Evolutionary conservation across 768 basidiomycete species (phyloP), one percentile per base, ranked within the genome.

Genomic region (Chiua virens): DNA sequence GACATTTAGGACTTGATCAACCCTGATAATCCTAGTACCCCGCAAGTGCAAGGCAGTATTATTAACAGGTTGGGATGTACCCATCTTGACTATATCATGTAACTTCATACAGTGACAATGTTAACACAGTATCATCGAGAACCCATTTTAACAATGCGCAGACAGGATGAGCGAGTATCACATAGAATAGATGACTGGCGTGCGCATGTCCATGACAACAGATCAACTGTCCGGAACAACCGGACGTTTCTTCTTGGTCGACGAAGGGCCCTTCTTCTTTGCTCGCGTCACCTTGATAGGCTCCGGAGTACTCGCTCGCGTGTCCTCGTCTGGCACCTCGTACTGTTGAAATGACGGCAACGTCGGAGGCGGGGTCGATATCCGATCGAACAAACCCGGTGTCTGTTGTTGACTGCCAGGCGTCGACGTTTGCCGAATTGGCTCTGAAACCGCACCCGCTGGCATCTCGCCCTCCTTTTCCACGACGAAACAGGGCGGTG

Each of bases 401-500:
- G 62, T 61, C 34, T 55, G 54, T 27, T 54, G 58, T 40, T 54
- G 68, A 48, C 67, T 58, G 36, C 54, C 64, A 5, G 69, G 67
- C 17, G 63, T 60, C 9, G 61, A 62, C 38, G 64, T 47, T 48
- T 53, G 61, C 54, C 57, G 58, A 47, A 54, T 41, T 30, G 42
- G 30, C 21, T 60, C 61, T 22, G 50, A 15, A 36, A 57, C 49
- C 41, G 70, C 75, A n/a, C 81, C 79, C 42, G 78, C 78, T 5
- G 93, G 93, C 89, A 95, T 89, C 70, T 94, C 93, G 2, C 93
- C 93, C 1, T 83, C 79, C 60, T 79, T 80, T 53, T 94, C 91
- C 52, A 92, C 82, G 14, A 79, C 71, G 54, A 81, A 88, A 6
- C 74, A 65, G n/a, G 75, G 68, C 1, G 74, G 64, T 2, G 78